Base-by-base conservation (phyloP, 225 moss, liverwort and hornwort species). In the Polytrichum formosum region DNA sequence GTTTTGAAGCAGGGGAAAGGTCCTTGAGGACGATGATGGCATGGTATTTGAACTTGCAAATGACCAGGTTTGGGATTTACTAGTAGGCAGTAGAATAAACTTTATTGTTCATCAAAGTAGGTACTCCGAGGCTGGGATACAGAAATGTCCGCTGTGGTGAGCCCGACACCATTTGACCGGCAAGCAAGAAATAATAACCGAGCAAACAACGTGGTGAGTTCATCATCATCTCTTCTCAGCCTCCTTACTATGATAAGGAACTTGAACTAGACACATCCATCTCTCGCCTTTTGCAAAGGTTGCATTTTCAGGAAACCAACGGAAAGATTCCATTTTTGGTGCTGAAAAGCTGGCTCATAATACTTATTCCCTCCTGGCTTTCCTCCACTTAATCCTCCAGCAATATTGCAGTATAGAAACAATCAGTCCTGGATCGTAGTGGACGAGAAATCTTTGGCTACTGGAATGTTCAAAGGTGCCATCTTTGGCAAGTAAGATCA, bases 101-200 rank as follows among this genome's bases (percentile, higher is more conserved):
- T 37, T 6, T 30, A 59, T 65, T 17, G 31, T 29, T 26, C 54
- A 26, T 26, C 54, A 21, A 7, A 29, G 26, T 8, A 7, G 53
- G 61, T 9, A 59, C 56, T 77, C 53, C 73, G 67, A 73, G 58
- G 67, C 61, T 67, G 26, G 76, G 30, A 75, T 79, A 73, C 67
- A 83, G 87, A 84, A 74, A 87, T 87, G 87, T 87, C 87, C 75
- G 87, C 87, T 84, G 87, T 83, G 22, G 87, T 87, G 81, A 87
- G 87, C 76, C 87, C 87, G 20, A 74, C 81, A 72, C 87, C 87
- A 70, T 87, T 83, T 70, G 87, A 87, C 79, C 83, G 87, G 53
- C 83, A 83, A 29, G 71, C 74, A 69, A 64, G 85, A 72, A 70
- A 75, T 66, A 86, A 80, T 68, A 84, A 76, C 79, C 78, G 83